Evolutionary conservation across 805 yeast genomes (phyloP).

Genomic region (Yarrowia phangngaensis): DNA sequence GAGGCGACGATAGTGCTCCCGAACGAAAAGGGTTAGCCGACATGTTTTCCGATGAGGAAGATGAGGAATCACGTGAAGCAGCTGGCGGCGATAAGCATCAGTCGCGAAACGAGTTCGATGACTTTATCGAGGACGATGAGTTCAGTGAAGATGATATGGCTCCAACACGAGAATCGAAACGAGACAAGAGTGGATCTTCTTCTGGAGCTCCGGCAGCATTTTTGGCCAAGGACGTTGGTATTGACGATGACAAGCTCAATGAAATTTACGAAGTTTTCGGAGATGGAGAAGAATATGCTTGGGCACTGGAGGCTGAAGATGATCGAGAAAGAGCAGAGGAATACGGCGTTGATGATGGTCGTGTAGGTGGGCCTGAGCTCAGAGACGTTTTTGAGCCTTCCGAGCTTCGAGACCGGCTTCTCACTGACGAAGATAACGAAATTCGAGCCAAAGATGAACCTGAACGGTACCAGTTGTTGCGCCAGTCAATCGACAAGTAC

Average conservation of each 20-base stretch:
- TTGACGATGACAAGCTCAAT: conserved; percentile 86
- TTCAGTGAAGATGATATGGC: conserved; percentile 55
- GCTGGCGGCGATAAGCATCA: conserved; percentile 33
- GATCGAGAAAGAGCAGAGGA: conserved; percentile 45
- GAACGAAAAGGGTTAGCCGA: conserved; percentile 51
- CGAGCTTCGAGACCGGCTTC: conserved; percentile 83
- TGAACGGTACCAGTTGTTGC: conserved; percentile 79
- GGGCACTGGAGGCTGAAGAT: conserved; percentile 95
- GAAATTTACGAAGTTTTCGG: conserved; percentile 95
- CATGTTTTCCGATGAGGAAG: conserved; percentile 61
- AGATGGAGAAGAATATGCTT: conserved; percentile 93
- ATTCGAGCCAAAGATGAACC: conserved; percentile 87
- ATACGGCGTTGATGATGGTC: conserved; percentile 40
- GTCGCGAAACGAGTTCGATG: conserved; percentile 73
- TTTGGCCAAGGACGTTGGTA: conserved; percentile 42
- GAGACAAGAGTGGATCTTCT: conserved; percentile 22
- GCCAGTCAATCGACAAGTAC: conserved; percentile 63
- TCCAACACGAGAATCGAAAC: conserved; percentile 17
- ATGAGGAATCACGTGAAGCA: conserved; percentile 37
- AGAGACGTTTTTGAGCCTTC: conserved; percentile 93
- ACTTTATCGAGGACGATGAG: conserved; percentile 96
- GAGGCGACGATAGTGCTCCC: conserved; percentile 40
- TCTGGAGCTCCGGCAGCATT: conserved; percentile 31
- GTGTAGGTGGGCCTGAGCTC: conserved; percentile 51
- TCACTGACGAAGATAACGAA: conserved; percentile 86